Conservation (phyloP, 2,329 filamentous ascomycete genomes). For the Cercospora sp. region DNA sequence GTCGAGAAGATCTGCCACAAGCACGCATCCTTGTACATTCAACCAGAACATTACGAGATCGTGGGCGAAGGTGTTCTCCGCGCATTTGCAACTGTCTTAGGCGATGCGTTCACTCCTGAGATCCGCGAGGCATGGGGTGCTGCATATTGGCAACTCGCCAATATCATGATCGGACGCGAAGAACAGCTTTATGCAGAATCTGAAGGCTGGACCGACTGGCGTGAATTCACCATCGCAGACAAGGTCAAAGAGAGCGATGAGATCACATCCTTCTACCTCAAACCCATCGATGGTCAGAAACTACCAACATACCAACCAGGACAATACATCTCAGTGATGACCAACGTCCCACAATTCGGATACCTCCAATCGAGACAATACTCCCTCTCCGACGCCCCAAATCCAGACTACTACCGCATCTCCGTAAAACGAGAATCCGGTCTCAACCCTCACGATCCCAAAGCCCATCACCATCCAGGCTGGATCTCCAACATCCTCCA, state of each 20-base stretch:
- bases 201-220: slow-evolving; percentile 66
- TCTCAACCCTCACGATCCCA: slow-evolving; percentile 49
- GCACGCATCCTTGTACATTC: slow-evolving; percentile 69
- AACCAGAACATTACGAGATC: slow-evolving; percentile 68
- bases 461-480: slow-evolving; percentile 57
- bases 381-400: slow-evolving; percentile 67
- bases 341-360: slow-evolving; percentile 60
- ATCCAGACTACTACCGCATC: slow-evolving; percentile 65
- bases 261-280: slow-evolving; percentile 70
- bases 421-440: slow-evolving; percentile 68
- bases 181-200: slow-evolving; percentile 62
- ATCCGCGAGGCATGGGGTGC: slow-evolving; percentile 68
- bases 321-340: slow-evolving; percentile 68
- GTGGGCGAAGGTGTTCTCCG: slow-evolving; percentile 69
- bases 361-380: slow-evolving; percentile 70
- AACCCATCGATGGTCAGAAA: slow-evolving; percentile 61
- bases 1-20: slow-evolving; percentile 74
- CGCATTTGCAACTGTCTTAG: slow-evolving; percentile 67
- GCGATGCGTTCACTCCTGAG: slow-evolving; percentile 64
- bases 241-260: slow-evolving; percentile 68
- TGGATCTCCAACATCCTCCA: slow-evolving; percentile 71
- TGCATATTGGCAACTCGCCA: slow-evolving; percentile 72
- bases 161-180: slow-evolving; percentile 70
- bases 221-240: slow-evolving; percentile 64
- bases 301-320: slow-evolving; percentile 67